phyloP scores from a whole-genome alignment of 192 early-diverging fungal species.

The Backusella macrospora region DNA sequence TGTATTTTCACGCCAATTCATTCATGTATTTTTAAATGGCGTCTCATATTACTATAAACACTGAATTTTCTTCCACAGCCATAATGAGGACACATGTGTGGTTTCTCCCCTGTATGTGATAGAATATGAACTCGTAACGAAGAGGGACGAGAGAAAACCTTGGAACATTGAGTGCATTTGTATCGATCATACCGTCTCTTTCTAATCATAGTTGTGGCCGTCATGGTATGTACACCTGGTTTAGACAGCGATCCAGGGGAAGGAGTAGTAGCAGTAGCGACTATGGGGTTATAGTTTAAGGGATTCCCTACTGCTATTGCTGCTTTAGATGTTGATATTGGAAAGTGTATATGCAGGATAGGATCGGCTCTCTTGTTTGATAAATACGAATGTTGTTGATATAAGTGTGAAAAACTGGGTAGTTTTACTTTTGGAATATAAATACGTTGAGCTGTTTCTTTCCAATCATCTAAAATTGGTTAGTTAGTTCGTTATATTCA shows the following conservation, averaged over 20 bases:
- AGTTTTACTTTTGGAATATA: not conserved
- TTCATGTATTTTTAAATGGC: constrained; percentile 65
- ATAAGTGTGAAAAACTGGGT: not conserved
- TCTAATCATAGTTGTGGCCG: not conserved
- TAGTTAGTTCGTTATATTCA: too few relatives aligned
- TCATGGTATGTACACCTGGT: constrained; percentile 5
- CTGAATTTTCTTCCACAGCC: constrained; percentile 72
- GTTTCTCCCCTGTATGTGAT: constrained; percentile 80
- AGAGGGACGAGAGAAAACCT: constrained; percentile 71
- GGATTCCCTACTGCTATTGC: not conserved
- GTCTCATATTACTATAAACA: constrained; percentile 74
- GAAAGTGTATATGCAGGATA: constrained; percentile 2
- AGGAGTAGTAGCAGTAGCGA: not conserved
- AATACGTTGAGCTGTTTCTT: not conserved
- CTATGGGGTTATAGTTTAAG: not conserved
- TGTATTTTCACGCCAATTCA: too few relatives aligned
- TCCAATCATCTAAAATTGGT: not conserved
- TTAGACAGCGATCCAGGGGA: constrained; percentile 14
- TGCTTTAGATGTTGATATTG: not conserved
- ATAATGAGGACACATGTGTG: constrained; percentile 62
- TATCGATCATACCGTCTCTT: constrained; percentile 47
- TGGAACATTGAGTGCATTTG: constrained; percentile 62
- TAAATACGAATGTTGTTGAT: not conserved
- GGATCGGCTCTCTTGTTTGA: constrained; percentile 16
- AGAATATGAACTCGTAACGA: constrained; percentile 69